These are phyloP conservation scores for Trichoderma sp. DNA, from an alignment of 2,329 filamentous ascomycete species.

Conservation along the genomic window DNA sequence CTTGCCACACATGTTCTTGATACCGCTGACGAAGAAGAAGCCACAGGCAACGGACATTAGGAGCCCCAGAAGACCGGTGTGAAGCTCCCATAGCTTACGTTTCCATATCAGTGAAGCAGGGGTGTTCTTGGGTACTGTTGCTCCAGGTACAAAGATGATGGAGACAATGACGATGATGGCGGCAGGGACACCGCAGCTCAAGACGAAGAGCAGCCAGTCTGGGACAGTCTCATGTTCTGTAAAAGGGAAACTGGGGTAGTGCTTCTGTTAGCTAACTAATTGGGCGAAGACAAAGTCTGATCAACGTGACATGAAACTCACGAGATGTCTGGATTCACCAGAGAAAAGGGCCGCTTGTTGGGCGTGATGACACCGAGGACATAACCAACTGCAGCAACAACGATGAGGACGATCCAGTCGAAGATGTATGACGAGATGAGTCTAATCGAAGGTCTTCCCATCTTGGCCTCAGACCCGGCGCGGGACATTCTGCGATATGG, in stretches of 20 bases:
- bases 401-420: constrained; percentile 70
- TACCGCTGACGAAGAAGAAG: constrained; percentile 78
- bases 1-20: constrained; percentile 74
- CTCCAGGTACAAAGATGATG: constrained; percentile 69
- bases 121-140: constrained; percentile 60
- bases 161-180: constrained; percentile 66
- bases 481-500: constrained; percentile 31
- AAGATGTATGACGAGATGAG: constrained; percentile 64
- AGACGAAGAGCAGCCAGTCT: constrained; percentile 60
- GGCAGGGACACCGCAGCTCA: constrained; percentile 62
- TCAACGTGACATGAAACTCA: constrained; percentile 26
- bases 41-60: constrained; percentile 67
- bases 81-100: constrained; percentile 87
- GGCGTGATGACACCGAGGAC: constrained; percentile 60
- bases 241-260: constrained; percentile 60
- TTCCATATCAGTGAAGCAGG: constrained; percentile 67
- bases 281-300: constrained; percentile 4
- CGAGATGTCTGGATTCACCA: constrained; percentile 72
- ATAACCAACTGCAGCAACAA: constrained; percentile 54
- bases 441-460: constrained; percentile 31
- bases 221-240: constrained; percentile 70
- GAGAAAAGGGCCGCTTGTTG: constrained; percentile 68
- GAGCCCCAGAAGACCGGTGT: constrained; percentile 80
- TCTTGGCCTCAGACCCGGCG: constrained; percentile 22
- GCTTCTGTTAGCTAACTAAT: constrained; percentile 7